Base-by-base conservation (phyloP, 495 filamentous ascomycete species). In the Beverwykella pulmonaria region DNA sequence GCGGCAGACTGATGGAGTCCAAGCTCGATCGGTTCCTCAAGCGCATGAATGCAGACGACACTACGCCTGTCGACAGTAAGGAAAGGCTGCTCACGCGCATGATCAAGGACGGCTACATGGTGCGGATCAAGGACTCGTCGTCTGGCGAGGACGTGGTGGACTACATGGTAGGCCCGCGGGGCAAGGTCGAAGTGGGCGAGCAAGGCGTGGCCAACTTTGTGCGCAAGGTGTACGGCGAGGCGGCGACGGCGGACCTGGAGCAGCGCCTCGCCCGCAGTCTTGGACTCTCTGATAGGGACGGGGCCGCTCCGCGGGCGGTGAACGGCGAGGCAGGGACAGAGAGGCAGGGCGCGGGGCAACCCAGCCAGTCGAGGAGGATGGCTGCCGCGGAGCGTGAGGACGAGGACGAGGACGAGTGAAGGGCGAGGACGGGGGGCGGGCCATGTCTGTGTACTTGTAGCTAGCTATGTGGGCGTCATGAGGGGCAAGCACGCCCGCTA, bases 131-230 rank as follows among this genome's bases (percentile, higher is more conserved):
- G 52, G 82, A 83, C 46, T 73, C 59, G 8, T 71, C 70, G 20
- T 70, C 71, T 44, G 81, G 81, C 12, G 82, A 82, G 12, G 91
- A 95, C 61, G 75, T 82, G 4, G 82, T 91, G 10, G 90, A 89
- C 54, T 96, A 87, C 79, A 84, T 89, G 62, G 82, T 96, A 26
- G 92, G 92, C 2, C 88, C 91, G 30, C 82, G 94, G 34, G 94
- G 92, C 15, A 97, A 91, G 78, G 79, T 91, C 14, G 94, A 98
- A 74, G 88, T 98, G 32, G 89, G 87, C 1, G 84, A 85, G 57
- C 81, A 84, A 30, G 89, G 87, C 15, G 87, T 95, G 30, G 84
- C 86, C 15, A 85, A 84, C 1, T 71, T 98, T 54, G 86, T 93
- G 2, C 83, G 83, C 58, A 79, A 78, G 60, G 87, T 90, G 15